A percentile compares a stretch with the other conserved stretches of the same genome.
These are phyloP conservation scores for Malassezia sympodialis DNA, from an alignment of 1,284 basidiomycete species.

Conservation along the genomic window DNA sequence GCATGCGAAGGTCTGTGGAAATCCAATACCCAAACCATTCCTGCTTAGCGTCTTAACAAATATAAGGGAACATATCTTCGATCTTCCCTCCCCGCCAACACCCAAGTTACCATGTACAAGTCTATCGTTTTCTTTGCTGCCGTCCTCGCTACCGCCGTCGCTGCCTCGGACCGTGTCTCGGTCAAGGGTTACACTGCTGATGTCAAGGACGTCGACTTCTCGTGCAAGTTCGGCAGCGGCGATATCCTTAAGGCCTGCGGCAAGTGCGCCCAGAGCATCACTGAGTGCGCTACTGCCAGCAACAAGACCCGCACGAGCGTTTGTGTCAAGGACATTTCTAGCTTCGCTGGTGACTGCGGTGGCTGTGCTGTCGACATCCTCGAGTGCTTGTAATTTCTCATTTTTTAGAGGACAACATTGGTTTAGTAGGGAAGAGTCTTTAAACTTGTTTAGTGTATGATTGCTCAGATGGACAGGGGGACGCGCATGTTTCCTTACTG, in stretches of 20 bases:
- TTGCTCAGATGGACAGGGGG: no score
- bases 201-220: not conserved
- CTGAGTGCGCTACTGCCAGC: slow-evolving; percentile 4
- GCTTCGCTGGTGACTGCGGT: slow-evolving; percentile 12
- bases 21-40: no score
- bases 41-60: no score
- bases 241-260: slow-evolving; percentile 12
- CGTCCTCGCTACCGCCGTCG: not conserved
- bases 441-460: no score
- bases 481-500: no score
- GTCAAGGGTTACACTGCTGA: slow-evolving; percentile 2
- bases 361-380: slow-evolving; percentile 13
- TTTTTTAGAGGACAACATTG: no score
- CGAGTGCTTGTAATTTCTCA: slow-evolving; percentile 11
- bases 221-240: slow-evolving; percentile 15
- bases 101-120: slow-evolving; percentile 4
- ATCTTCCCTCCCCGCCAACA: no score
- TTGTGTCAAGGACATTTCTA: slow-evolving; percentile 6
- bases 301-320: not conserved
- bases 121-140: slow-evolving; percentile 1
- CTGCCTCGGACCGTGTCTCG: not conserved
- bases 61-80: no score
- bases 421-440: no score
- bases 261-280: slow-evolving; percentile 13
- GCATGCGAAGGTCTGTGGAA: no score